A percentile compares a stretch with the other conserved stretches of the same genome.
These are phyloP conservation scores for Cornus suecica DNA, from an alignment of 148 eudicot species.

Conservation along the genomic window DNA sequence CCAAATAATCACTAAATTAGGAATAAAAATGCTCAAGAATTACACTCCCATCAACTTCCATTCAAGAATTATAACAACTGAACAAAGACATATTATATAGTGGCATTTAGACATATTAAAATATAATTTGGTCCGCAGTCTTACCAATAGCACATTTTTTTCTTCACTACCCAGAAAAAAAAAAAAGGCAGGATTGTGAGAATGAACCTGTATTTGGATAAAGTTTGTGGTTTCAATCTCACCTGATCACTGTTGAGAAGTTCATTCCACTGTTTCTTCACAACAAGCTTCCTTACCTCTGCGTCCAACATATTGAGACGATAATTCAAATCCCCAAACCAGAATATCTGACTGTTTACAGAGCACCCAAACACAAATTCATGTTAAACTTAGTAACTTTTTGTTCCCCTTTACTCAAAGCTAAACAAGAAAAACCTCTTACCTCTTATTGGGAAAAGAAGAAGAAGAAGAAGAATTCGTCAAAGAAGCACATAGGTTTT, in stretches of 20 bases:
- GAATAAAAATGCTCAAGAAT: neutral
- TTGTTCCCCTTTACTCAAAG: neutral
- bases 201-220: neutral
- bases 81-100: no score
- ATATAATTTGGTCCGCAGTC: neutral
- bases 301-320: slow-evolving; percentile 76
- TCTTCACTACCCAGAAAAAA: neutral
- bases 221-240: neutral
- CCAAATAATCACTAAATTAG: neutral
- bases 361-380: slow-evolving; percentile 17
- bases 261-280: slow-evolving; percentile 63
- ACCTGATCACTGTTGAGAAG: slow-evolving; percentile 85
- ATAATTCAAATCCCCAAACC: slow-evolving; percentile 98
- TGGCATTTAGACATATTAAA: no score
- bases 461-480: no score
- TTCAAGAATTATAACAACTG: neutral
- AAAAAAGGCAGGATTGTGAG: neutral
- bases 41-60: no score
- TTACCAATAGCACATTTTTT: neutral
- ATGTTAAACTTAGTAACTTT: neutral
- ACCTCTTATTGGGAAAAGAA: no score
- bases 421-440: neutral
- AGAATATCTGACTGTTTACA: slow-evolving; percentile 84
- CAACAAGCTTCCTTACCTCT: slow-evolving; percentile 73
- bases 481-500: no score